Evolutionary conservation across 805 yeast genomes (phyloP).

Genomic region (Wickerhamomyces hampshirensis): DNA sequence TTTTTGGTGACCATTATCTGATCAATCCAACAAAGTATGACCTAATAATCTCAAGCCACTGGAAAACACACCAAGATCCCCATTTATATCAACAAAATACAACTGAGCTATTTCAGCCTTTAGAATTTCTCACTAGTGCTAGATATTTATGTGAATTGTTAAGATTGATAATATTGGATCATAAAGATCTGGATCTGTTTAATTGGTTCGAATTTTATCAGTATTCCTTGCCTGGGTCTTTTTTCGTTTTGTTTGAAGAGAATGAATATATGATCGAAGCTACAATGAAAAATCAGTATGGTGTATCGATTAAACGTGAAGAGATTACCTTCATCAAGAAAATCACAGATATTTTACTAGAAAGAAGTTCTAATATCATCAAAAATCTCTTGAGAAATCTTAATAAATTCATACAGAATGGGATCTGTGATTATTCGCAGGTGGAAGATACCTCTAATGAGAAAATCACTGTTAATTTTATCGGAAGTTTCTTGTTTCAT

Average conservation of each 20-base stretch:
- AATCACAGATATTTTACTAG: slow-evolving; percentile 34
- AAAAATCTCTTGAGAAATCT: not conserved
- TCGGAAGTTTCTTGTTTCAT: slow-evolving; percentile 47
- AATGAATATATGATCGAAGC: no score
- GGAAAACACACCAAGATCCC: no score
- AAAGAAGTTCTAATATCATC: slow-evolving; percentile 29
- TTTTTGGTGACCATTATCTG: slow-evolving; percentile 39
- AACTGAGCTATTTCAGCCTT: slow-evolving; percentile 52
- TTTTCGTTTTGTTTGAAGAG: slow-evolving; percentile 5
- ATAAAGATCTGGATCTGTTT: not conserved
- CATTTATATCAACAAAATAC: slow-evolving; percentile 8
- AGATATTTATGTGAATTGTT: slow-evolving; percentile 52
- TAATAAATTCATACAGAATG: not conserved
- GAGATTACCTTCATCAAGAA: slow-evolving; percentile 18
- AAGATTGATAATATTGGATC: slow-evolving; percentile 29
- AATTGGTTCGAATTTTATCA: not conserved
- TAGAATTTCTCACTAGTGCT: slow-evolving; percentile 51
- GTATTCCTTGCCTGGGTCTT: slow-evolving; percentile 14
- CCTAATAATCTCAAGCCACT: no score
- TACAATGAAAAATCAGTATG: no score
- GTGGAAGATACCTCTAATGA: not conserved
- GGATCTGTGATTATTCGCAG: no score
- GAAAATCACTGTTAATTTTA: slow-evolving; percentile 37
- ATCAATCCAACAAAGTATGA: slow-evolving; percentile 36
- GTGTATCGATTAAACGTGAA: not conserved